Evolutionary conservation across 139 green algal species (phyloP).

Genomic region (Chlorella vulgaris): DNA sequence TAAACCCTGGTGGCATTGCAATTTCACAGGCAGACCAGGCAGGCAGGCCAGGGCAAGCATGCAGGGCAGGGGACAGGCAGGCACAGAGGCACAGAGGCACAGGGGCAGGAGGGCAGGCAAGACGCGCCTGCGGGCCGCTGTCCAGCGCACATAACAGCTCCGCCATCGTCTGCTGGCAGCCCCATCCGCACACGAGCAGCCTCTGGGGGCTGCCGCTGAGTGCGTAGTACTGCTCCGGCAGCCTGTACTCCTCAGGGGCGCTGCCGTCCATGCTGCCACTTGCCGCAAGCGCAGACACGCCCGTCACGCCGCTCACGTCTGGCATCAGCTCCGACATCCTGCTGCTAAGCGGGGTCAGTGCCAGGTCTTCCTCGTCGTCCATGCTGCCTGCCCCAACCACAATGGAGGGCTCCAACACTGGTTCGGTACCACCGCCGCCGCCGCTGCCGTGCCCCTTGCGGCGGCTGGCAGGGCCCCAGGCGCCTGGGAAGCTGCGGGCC

Average conservation of each 20-base stretch:
- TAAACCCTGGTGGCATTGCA: too few relatives aligned
- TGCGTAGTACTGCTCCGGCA: neutral
- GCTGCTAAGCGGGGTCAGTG: too few relatives aligned
- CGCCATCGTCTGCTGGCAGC: conserved; percentile 49
- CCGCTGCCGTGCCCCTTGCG: too few relatives aligned
- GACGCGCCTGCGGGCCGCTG: conserved; percentile 33
- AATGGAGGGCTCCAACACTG: neutral
- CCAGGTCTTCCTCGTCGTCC: neutral
- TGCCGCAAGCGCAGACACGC: neutral
- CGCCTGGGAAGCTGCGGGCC: neutral
- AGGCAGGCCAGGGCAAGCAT: too few relatives aligned
- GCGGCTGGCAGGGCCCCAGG: too few relatives aligned
- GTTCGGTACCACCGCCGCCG: neutral
- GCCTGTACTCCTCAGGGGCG: neutral
- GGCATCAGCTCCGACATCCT: neutral
- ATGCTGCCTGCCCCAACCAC: neutral
- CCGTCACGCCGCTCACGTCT: too few relatives aligned
- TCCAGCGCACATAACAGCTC: conserved; percentile 65
- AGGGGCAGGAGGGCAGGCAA: neutral
- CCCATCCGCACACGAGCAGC: conserved; percentile 65
- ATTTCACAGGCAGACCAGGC: too few relatives aligned
- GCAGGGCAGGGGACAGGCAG: too few relatives aligned
- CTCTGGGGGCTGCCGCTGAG: neutral
- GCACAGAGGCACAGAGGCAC: neutral
- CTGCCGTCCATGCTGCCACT: neutral